A percentile compares a stretch with the other conserved stretches of the same genome.
phyloP scores from a whole-genome alignment of 768 basidiomycete species.

The Rhodotorula toruloides region DNA sequence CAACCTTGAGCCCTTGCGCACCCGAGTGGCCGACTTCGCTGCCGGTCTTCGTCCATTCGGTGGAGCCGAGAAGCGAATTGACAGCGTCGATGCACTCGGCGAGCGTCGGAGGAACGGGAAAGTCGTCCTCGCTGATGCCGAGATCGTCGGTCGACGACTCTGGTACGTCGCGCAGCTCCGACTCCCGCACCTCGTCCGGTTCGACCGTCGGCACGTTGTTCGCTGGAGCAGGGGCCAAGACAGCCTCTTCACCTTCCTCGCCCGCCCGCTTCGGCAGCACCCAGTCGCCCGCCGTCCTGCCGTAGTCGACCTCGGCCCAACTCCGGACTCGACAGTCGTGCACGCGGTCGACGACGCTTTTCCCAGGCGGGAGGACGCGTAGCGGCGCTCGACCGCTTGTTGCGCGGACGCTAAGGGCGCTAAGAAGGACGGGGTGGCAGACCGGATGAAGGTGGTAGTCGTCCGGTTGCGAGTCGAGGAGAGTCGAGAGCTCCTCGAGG shows the following conservation, averaged over 20 bases:
- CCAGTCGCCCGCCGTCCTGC: conserved; percentile 12
- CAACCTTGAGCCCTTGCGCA: conserved; percentile 1
- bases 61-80: background rate
- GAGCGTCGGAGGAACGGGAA: conserved; percentile 12
- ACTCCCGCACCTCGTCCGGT: background rate
- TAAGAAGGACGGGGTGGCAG: conserved; percentile 28
- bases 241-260: background rate
- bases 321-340: conserved; percentile 22
- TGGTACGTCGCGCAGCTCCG: background rate
- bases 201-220: no score
- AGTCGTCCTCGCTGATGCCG: conserved; percentile 3
- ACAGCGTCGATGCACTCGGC: background rate
- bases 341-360: conserved; percentile 23
- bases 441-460: background rate
- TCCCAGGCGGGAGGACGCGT: conserved; percentile 13
- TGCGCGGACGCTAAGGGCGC: conserved; percentile 7
- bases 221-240: background rate
- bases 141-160: background rate
- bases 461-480: background rate
- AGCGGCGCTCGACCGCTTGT: background rate
- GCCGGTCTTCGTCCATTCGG: background rate
- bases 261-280: background rate
- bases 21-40: conserved; percentile 23
- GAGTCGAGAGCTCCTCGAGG: conserved; percentile 15
- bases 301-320: conserved; percentile 12